phyloP scores from a whole-genome alignment of 2,329 filamentous ascomycete species.

The Thyridium curvatum region DNA sequence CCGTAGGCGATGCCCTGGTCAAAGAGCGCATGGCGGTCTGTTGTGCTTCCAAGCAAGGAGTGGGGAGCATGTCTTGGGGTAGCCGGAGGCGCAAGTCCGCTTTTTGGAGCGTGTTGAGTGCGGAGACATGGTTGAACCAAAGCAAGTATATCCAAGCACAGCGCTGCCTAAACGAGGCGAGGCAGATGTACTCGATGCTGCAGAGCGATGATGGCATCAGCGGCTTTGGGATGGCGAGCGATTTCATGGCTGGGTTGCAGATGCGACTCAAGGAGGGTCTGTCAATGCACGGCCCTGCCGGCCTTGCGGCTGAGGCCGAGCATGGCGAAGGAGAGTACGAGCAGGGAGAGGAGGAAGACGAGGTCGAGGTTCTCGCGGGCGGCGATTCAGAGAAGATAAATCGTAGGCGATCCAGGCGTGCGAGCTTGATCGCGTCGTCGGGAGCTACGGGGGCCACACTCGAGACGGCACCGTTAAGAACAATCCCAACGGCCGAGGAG shows the following conservation, averaged over 20 bases:
- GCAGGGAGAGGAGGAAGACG: constrained; percentile 27
- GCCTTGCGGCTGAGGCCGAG: constrained; percentile 6
- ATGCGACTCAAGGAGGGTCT: constrained; percentile 41
- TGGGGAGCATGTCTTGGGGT: constrained; percentile 62
- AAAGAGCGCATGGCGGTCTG: constrained; percentile 82
- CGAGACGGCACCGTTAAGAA: constrained; percentile 23
- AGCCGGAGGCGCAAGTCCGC: constrained; percentile 76
- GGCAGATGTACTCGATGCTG: constrained; percentile 44
- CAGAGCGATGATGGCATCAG: constrained; percentile 44
- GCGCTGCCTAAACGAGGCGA: constrained; percentile 66
- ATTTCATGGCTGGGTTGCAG: constrained; percentile 46
- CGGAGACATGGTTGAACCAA: constrained; percentile 76
- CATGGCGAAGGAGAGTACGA: constrained; percentile 15
- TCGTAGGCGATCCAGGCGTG: constrained; percentile 42
- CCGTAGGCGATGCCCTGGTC: constrained; percentile 72
- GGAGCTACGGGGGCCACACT: constrained; percentile 14
- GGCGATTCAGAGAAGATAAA: constrained; percentile 52
- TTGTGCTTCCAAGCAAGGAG: constrained; percentile 67
- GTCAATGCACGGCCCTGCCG: constrained; percentile 17
- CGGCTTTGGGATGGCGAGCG: constrained; percentile 42
- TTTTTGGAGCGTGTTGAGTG: constrained; percentile 78
- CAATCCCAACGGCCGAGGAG: constrained; percentile 8
- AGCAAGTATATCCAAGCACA: constrained; percentile 74
- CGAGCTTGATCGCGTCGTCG: constrained; percentile 42
- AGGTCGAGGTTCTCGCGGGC: constrained; percentile 35